phyloP scores from a whole-genome alignment of 495 filamentous ascomycete genomes.

The Baudoinia panamericana region DNA sequence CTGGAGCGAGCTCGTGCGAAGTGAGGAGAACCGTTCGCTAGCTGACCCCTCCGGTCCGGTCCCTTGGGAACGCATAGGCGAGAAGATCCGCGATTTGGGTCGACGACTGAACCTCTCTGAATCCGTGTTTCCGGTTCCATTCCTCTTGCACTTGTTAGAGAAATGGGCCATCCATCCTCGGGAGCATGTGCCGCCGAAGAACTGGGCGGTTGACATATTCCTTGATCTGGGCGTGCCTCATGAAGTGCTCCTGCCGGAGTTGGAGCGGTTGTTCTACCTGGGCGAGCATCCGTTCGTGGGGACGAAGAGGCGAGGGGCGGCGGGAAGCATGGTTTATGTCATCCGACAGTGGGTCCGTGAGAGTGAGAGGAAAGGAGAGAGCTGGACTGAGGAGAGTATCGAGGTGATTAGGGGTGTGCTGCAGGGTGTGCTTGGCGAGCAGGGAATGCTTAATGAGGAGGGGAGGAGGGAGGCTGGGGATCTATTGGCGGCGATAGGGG shows the following conservation, averaged over 20 bases:
- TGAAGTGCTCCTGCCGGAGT: constrained; percentile 58
- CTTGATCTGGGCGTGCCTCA: constrained; percentile 60
- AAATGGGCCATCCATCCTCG: constrained; percentile 60
- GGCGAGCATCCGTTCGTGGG: constrained; percentile 75
- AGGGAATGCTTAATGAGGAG: constrained; percentile 10
- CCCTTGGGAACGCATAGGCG: constrained; percentile 68
- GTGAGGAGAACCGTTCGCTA: constrained; percentile 49
- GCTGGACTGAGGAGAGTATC: constrained; percentile 30
- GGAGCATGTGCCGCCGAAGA: constrained; percentile 54
- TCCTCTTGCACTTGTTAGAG: constrained; percentile 60
- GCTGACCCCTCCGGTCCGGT: constrained; percentile 32
- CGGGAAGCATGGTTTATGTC: constrained; percentile 50
- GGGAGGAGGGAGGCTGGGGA: constrained; percentile 10
- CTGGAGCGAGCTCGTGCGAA: constrained; percentile 70
- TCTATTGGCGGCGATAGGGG: constrained; percentile 1
- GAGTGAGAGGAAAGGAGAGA: constrained; percentile 40
- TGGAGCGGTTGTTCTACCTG: constrained; percentile 73
- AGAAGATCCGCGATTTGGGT: constrained; percentile 62
- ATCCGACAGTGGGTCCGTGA: constrained; percentile 49
- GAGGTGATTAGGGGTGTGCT: constrained; percentile 19
- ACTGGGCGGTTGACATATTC: constrained; percentile 76
- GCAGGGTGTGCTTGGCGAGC: constrained; percentile 7
- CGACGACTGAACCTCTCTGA: constrained; percentile 65
- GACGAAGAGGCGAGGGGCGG: constrained; percentile 44
- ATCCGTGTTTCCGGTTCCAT: constrained; percentile 46